phyloP scores from a whole-genome alignment of 306 rosid genomes.

The Begonia fuchsioides region DNA sequence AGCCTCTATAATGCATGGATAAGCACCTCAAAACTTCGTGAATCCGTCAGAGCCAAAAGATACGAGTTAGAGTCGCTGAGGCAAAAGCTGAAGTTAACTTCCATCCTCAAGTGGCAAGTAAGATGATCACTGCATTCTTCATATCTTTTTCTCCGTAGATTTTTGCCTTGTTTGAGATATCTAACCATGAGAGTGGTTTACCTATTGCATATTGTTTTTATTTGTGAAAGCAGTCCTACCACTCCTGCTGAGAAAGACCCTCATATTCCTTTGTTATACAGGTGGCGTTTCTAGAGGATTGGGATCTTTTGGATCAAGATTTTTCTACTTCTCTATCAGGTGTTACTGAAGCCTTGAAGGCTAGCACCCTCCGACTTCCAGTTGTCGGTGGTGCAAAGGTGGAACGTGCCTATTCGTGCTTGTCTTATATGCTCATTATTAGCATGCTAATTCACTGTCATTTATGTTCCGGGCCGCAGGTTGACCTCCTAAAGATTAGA shows the following conservation, averaged over 20 bases:
- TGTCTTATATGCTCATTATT: constrained; percentile 5
- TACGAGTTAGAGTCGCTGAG: constrained; percentile 49
- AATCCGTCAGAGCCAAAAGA: constrained; percentile 77
- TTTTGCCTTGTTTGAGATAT: background rate
- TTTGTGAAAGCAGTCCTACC: no score
- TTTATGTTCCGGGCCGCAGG: constrained; percentile 29
- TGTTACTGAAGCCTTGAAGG: constrained; percentile 71
- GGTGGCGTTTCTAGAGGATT: constrained; percentile 67
- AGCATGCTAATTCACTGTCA: background rate
- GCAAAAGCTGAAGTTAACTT: constrained; percentile 51
- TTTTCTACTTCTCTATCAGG: constrained; percentile 73
- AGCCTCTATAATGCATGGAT: constrained; percentile 65
- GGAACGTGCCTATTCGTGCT: constrained; percentile 6
- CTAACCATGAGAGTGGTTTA: no score
- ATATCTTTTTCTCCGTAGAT: constrained; percentile 2
- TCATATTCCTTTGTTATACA: constrained; percentile 8
- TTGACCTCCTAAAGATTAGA: constrained; percentile 56
- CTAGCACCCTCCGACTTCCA: constrained; percentile 96
- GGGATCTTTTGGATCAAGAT: constrained; percentile 59
- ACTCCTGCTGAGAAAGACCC: no score
- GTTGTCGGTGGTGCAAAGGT: constrained; percentile 83
- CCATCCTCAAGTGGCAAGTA: constrained; percentile 79
- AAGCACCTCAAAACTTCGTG: constrained; percentile 56
- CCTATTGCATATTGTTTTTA: no score
- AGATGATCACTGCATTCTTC: constrained; percentile 14